Percentiles rank a stretch among this genome's conserved stretches.
phyloP scores from a whole-genome alignment of 176 grass and related monocot genomes.

The Eremochloa ophiuroides region DNA sequence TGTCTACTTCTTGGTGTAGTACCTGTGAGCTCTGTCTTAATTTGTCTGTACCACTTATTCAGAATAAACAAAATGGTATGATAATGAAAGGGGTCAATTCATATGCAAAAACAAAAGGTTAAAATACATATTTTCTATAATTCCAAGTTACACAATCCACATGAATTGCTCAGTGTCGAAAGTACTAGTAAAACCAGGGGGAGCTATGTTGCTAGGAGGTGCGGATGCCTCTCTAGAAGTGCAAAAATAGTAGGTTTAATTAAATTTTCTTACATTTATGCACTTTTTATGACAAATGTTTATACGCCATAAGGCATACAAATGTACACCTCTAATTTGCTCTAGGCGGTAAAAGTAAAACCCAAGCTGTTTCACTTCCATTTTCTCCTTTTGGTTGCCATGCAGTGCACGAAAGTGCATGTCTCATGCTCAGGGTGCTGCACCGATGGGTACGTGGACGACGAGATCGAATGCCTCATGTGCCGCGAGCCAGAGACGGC shows the following conservation, averaged over 20 bases:
- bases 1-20: too few species aligned
- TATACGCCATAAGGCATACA: too few species aligned
- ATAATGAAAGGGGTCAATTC: background rate
- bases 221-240: too few species aligned
- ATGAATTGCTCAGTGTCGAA: background rate
- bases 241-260: too few species aligned
- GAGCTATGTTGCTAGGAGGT: too few species aligned
- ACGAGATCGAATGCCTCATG: constrained; percentile 7
- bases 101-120: background rate
- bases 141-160: background rate
- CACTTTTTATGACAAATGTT: too few species aligned
- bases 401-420: constrained; percentile 11
- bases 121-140: background rate
- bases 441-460: background rate
- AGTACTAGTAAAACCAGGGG: too few species aligned
- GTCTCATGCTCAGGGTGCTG: constrained; percentile 4
- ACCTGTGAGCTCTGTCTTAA: background rate
- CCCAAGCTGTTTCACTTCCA: too few species aligned
- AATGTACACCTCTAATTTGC: too few species aligned
- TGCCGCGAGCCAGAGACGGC: constrained; percentile 8
- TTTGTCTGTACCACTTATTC: too few species aligned
- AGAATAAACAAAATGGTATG: background rate
- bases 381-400: background rate
- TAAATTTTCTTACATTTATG: background rate
- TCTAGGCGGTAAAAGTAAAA: too few species aligned